Base-by-base conservation (phyloP, 805 yeast species). In the Wickerhamomyces mucosus region DNA sequence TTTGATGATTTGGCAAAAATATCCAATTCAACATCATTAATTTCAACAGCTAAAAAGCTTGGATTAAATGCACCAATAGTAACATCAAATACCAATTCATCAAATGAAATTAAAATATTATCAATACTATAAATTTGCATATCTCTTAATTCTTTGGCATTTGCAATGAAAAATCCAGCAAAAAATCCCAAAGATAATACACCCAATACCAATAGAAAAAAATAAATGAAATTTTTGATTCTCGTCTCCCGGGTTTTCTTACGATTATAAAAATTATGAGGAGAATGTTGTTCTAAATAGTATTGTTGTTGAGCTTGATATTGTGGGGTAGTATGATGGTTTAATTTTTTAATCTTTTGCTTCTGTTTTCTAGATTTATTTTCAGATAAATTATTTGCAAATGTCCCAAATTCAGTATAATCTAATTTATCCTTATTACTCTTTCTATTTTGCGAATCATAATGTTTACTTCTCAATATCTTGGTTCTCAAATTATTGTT, bases 21-120 rank as follows among this genome's bases (percentile, higher is more conserved):
- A 51, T 89, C 96, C 26, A 89, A 55, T 42, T 83, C 89, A 8
- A 78, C 77, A 11, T 74, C 72, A 26, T 63, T 61, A 3, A 88
- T 63, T 3, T 62, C 58, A 5, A 86, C 72, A 3, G 80, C 65
- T 41, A 86, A 63, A 56, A 88, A 69, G 0, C 96, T 95, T 0
- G 96, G 96, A 51, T 89, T 89, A 45, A 78, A 72, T 1, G 94
- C 94, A 37, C 75, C 79, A 15, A 85, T 72, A 3, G 72, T 69
- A 44, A 89, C 59, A 50, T 79, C 83, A 58, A 89, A 85, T 1
- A 86, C 69, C 28, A 89, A 59, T 50, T 85, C 96, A 47, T 86
- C 95, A 40, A 78, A 77, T 31, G 92, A 77, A 3, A 84, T 81
- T 10, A 88, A 60, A 1, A 88, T 69, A 46, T 83, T 83, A 30